Conservation (phyloP, 257 asterid genomes). For the Solanum pinnatisectum region DNA sequence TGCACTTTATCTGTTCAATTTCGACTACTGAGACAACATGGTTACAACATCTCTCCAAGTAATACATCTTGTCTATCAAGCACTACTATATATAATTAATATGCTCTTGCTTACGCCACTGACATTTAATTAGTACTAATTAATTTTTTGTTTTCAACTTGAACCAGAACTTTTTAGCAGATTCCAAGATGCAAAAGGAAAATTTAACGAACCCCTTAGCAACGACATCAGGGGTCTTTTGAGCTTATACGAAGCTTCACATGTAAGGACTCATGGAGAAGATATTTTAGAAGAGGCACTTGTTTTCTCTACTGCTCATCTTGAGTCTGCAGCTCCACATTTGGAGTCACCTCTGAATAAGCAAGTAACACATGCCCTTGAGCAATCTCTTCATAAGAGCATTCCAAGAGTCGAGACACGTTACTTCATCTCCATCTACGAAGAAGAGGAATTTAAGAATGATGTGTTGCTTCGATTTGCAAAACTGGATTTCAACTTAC, state of each 20-base stretch:
- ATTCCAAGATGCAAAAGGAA: conserved; percentile 14
- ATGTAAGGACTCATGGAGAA: conserved; percentile 25
- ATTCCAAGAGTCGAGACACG: conserved; percentile 20
- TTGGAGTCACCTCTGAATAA: conserved; percentile 4
- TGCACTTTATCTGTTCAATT: conserved; percentile 13
- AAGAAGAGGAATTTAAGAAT: conserved; percentile 7
- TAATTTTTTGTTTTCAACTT: no score
- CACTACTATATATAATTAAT: no score
- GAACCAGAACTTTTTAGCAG: conserved; percentile 16
- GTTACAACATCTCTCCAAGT: conserved; percentile 21
- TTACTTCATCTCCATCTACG: conserved; percentile 13
- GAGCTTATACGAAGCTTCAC: conserved; percentile 26
- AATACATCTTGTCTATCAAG: no score
- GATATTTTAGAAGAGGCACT: conserved; percentile 25
- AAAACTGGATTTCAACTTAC: conserved; percentile 18
- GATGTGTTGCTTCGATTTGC: conserved; percentile 17
- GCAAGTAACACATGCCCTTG: conserved; percentile 18
- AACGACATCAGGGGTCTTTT: conserved; percentile 2
- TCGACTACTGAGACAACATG: conserved; percentile 31
- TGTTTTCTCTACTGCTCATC: neutral
- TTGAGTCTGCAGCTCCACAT: conserved; percentile 3
- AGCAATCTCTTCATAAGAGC: conserved; percentile 18
- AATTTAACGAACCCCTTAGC: neutral
- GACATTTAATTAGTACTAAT: no score
- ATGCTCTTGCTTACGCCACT: no score